Evolutionary conservation across 306 rosid species (phyloP).

Genomic region (Fagus crenata): DNA sequence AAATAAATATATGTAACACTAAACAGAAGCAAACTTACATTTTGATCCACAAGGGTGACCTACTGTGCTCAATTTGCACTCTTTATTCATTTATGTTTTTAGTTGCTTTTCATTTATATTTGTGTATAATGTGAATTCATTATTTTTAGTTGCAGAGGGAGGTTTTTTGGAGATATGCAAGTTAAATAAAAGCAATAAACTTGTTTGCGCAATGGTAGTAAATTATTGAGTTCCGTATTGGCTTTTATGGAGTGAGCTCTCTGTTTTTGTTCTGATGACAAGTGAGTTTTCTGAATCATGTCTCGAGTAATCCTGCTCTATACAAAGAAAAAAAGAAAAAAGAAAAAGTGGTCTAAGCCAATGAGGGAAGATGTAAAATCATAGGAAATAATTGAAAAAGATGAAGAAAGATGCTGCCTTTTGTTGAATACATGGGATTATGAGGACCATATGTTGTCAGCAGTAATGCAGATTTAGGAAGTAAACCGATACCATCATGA

Average conservation of each 20-base stretch:
- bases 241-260: not conserved
- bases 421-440: not conserved
- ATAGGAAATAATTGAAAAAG: not conserved
- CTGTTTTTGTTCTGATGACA: not conserved
- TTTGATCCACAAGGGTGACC: conserved; percentile 15
- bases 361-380: not conserved
- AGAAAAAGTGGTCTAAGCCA: no score
- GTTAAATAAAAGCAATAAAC: not conserved
- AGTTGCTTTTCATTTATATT: not conserved
- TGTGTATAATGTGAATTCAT: no score
- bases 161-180: not conserved
- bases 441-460: not conserved
- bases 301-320: not conserved
- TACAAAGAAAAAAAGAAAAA: not conserved
- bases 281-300: not conserved
- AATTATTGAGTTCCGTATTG: not conserved
- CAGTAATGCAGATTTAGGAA: not conserved
- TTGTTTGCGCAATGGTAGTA: not conserved
- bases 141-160: not conserved
- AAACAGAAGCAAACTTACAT: conserved; percentile 8
- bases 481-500: not conserved
- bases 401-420: not conserved
- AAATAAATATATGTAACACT: not conserved
- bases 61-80: not conserved
- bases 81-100: not conserved